Conservation (phyloP, 2,329 filamentous ascomycete species). For the Colletotrichum sp. region DNA sequence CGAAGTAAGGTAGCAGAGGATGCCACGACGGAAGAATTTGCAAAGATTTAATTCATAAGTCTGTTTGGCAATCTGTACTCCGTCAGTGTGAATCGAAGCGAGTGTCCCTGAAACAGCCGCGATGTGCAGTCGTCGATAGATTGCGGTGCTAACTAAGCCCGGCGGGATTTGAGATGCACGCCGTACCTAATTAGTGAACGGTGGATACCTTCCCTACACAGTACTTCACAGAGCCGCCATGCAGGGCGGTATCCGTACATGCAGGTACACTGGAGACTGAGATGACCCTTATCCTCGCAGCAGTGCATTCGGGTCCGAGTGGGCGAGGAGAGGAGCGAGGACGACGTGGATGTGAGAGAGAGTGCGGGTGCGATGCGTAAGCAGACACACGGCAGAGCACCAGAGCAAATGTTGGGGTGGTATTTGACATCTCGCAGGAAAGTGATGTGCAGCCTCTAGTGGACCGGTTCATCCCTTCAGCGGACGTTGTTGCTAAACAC, state of each 20-base stretch:
- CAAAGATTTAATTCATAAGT: neutral
- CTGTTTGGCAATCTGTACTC: neutral
- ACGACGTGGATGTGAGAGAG: neutral
- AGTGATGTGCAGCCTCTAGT: neutral
- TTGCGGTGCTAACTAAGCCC: neutral
- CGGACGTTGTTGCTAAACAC: neutral
- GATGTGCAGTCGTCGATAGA: neutral
- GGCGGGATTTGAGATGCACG: neutral
- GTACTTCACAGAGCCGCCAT: conserved; percentile 5
- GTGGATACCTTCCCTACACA: neutral
- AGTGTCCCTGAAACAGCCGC: conserved; percentile 15
- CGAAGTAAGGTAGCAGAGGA: neutral
- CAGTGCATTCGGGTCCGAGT: neutral
- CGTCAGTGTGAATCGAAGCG: neutral
- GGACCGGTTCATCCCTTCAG: conserved; percentile 9
- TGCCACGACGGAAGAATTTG: neutral
- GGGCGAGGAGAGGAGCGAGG: neutral
- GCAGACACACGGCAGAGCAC: neutral
- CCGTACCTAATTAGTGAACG: neutral
- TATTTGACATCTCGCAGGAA: neutral
- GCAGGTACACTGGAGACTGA: neutral
- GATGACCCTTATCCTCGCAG: neutral
- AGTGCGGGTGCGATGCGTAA: neutral
- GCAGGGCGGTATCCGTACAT: neutral
- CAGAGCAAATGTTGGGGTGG: neutral